Conservation (phyloP, 73 alveolate genomes). For the Paraurostyla sp. region DNA sequence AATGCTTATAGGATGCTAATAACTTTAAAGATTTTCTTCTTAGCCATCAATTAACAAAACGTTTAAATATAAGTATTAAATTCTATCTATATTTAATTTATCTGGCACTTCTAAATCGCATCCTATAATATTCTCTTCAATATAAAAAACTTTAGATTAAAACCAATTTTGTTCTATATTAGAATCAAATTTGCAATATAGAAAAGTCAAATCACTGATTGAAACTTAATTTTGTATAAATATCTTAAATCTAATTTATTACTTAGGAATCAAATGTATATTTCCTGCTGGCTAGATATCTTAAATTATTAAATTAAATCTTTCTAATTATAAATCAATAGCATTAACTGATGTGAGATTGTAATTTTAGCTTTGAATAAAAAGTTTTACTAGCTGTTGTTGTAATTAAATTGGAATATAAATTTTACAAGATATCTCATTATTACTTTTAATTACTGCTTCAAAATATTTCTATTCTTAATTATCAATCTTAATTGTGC, state of each 20-base stretch:
- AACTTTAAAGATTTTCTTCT: too few relatives aligned
- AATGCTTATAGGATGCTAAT: too few relatives aligned
- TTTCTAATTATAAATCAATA: background rate
- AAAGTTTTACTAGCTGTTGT: too few relatives aligned
- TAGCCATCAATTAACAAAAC: too few relatives aligned
- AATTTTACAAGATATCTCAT: constrained; percentile 1
- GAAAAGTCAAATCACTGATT: too few relatives aligned
- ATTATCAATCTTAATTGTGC: background rate
- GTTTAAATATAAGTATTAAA: background rate
- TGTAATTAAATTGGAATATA: too few relatives aligned
- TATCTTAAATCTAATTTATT: background rate
- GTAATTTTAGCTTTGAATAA: background rate
- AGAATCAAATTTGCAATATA: constrained; percentile 4
- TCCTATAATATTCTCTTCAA: background rate
- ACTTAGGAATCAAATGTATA: background rate
- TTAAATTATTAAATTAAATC: background rate
- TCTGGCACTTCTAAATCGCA: constrained; percentile 34
- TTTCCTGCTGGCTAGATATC: constrained; percentile 8
- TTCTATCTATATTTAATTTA: background rate
- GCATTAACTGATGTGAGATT: background rate
- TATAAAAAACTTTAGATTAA: background rate
- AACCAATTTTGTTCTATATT: background rate
- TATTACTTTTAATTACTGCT: background rate
- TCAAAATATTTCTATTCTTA: background rate
- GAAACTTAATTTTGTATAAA: too few relatives aligned